Evolutionary conservation across 805 yeast species (phyloP), one percentile per base, ranked within the genome.

Genomic region (Hanseniaspora taiwanica): DNA sequence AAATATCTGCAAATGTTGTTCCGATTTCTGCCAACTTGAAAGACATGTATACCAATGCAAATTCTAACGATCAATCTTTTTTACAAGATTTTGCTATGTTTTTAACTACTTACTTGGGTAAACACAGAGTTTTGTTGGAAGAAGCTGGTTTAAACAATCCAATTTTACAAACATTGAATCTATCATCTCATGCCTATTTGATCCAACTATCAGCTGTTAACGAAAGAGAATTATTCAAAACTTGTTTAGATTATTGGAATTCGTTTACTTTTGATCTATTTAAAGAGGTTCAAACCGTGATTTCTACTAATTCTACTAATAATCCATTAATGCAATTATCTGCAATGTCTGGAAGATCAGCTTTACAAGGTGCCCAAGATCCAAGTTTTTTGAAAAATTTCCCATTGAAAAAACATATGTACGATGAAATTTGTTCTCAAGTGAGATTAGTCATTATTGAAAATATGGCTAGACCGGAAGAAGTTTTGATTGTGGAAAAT

Each of bases 381-480:
- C 95, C 96, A 1, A 78, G 76, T 37, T 52, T 78, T 13, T 68
- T 87, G 48, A 78, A 78, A n/a, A 76, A 76, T 51, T 78, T 71
- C 59, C 87, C 94, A 7, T 70, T 89, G 43, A 79, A 96, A 59
- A 85, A 81, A 57, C 94, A 89, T 62, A 74, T 73, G 40, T 91
- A 91, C 56, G 66, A 76, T n/a, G 72, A 73, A 20, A 68, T 91
- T 34, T 71, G 91, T 50, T 78, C 96, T 3, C 78, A 78, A 54
- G 69, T 91, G 53, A 76, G 99, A 62, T 67, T 81, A 45, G 94
- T 93, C n/a, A 80, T 91, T 56, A 91, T 91, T 53, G 97, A 87
- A 62, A 82, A 82, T 53, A 91, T 91, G 98, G 98, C 84, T 1
- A 78, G 94, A 59, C 99, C 99, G 3, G 98, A 91, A 62, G 99